A percentile compares a stretch with the other conserved stretches of the same genome.
Conservation (phyloP, 768 basidiomycete species). For the Mycena maculata region DNA sequence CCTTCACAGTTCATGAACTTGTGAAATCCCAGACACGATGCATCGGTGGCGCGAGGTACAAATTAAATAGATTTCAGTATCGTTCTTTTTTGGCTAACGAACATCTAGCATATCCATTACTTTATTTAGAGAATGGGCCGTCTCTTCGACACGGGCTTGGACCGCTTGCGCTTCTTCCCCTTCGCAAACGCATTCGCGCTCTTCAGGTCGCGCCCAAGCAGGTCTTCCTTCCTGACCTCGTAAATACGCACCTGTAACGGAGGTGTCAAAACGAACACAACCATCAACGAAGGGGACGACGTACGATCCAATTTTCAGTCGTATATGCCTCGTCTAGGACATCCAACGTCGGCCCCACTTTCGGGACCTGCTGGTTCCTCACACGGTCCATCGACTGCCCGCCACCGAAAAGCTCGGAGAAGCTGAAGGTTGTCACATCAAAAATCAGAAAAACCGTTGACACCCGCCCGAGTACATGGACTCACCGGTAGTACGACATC, state of each 20-base stretch:
- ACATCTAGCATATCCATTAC: slow-evolving; percentile 2
- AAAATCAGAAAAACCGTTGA: background rate
- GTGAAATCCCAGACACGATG: too few species aligned
- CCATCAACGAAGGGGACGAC: slow-evolving; percentile 40
- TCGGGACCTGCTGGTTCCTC: slow-evolving; percentile 85
- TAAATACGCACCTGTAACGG: slow-evolving; percentile 84
- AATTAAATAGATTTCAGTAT: slow-evolving; percentile 29
- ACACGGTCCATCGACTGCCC: slow-evolving; percentile 85
- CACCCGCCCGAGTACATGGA: too few species aligned
- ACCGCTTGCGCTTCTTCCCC: slow-evolving; percentile 91
- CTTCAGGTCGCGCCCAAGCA: slow-evolving; percentile 90
- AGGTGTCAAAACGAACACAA: slow-evolving; percentile 10
- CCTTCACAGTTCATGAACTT: too few species aligned
- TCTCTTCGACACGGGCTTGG: slow-evolving; percentile 74
- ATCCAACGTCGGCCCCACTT: slow-evolving; percentile 83
- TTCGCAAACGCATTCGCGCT: slow-evolving; percentile 84
- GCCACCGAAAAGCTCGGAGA: slow-evolving; percentile 86
- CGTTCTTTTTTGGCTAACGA: slow-evolving; percentile 23
- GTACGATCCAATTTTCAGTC: slow-evolving; percentile 98
- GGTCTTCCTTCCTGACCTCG: slow-evolving; percentile 93
- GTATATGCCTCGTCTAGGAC: slow-evolving; percentile 98
- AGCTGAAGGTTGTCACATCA: slow-evolving; percentile 57
- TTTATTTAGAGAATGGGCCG: slow-evolving; percentile 55
- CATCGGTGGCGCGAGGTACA: slow-evolving; percentile 4
- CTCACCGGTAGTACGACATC: slow-evolving; percentile 94